Base-by-base conservation (phyloP, 2,329 filamentous ascomycete species). In the Aspergillus aculeatinus region DNA sequence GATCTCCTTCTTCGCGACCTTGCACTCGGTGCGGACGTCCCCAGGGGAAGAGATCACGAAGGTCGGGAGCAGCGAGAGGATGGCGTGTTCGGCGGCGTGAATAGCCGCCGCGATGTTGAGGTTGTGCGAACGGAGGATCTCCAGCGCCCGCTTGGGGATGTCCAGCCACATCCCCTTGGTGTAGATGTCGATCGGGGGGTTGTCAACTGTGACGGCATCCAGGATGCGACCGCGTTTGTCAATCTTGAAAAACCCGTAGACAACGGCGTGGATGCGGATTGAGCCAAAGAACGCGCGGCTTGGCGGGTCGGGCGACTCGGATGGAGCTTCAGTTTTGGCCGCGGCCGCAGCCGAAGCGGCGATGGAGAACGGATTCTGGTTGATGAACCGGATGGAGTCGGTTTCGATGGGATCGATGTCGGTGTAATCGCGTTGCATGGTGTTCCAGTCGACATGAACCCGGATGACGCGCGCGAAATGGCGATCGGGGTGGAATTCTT, bases 241-340 rank as follows among this genome's bases (percentile, higher is more conserved):
- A n/a, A 97, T 81, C 73, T 98, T 98, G 83, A 97, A 98, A 80
- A 95, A 99, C 2, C 95, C 95, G 73, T 96, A 98, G 2, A 99
- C 92, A 31, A 91, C 89, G 66, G 94, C 89, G 64, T 89, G 86
- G 69, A 98, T 93, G 68, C 89, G 89, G 72, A 99, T 94, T 0
- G 86, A 81, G 39, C 95, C 95, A 72, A 91, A 93, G 77, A 91
- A 98, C 1, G 93, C 94, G 62, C 87, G 84, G 0, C 84, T 89
- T 3, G 81, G 76, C 0, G 87, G 89, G 23, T 49, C 23, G 33
- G 29, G n/a, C 2, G 5, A 11, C 27, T 25, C 31, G 31, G 23
- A n/a, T 27, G 44, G 19, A 16, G 25, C 31, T 19, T 31, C 21
- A 12, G 58, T 5, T 56, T 31, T 53, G 39, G 25, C 39, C 21